Evolutionary conservation across 192 early-diverging fungal species (phyloP), one percentile per base, ranked within the genome.

Genomic region (Backusella australiensis): DNA sequence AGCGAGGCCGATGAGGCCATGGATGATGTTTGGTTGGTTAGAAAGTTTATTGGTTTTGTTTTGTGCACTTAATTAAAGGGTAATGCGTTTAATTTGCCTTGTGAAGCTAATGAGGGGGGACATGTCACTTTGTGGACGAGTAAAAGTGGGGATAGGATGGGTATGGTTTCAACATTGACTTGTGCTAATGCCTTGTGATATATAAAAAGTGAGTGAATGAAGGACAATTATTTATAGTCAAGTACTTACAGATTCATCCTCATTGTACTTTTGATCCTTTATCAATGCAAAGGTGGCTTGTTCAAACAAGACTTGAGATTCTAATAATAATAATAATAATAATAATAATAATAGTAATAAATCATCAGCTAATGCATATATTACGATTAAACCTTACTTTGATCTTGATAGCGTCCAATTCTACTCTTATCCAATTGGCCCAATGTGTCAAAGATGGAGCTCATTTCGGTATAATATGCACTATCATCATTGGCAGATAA

Each of bases 341-440:
- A 15, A 44, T 15, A 17, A 6, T 15, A 14, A 17, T 26, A 26
- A 26, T 26, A 26, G 0, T 26, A 26, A 26, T 39, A 9, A 32
- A 39, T 11, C 11, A 12, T 39, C 4, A 4, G 65, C 6, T 35
- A 11, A 26, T 29, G 7, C 0, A 34, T 23, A 15, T 35, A 8
- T 6, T 32, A 17, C 34, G 15, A 34, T 4, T 67, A 67, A 19
- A 17, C 6, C 85, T 85, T 83, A 89, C 88, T 81, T 26, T 78
- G 82, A 29, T 91, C 90, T 42, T 83, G 74, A 73, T 93, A 93
- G 74, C 87, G 88, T 23, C 84, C 76, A 15, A 71, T 73, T 12
- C 91, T 85, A 69, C 83, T 77, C 2, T 80, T 66, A 77, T 93
- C 91, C 12, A 94, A 80, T 12, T 71, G 72, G 21, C 81, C 79